phyloP scores from a whole-genome alignment of 176 grass and related monocot species.

The Oryza australiensis region DNA sequence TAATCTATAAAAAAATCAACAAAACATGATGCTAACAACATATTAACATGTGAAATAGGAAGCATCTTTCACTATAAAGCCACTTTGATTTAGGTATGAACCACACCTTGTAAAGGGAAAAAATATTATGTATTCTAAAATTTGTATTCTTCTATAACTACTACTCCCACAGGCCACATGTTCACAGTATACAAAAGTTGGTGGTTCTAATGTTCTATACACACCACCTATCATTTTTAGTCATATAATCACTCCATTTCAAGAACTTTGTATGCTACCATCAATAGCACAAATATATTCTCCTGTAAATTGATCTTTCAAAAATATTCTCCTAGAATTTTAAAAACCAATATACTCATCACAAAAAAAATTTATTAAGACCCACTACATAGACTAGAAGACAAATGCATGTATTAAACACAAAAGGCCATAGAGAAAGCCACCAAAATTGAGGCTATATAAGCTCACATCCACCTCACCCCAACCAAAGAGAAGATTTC shows the following conservation, averaged over 20 bases:
- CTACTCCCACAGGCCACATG: neutral
- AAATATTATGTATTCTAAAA: neutral
- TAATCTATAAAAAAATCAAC: neutral
- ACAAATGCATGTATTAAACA: neutral
- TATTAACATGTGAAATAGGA: neutral
- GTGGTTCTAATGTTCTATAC: neutral
- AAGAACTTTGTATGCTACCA: constrained; percentile 21
- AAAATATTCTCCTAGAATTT: neutral
- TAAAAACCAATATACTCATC: neutral
- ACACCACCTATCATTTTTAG: neutral
- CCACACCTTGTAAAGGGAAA: neutral
- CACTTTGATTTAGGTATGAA: neutral
- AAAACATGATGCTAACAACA: neutral
- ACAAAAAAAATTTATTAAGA: neutral
- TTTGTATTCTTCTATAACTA: neutral
- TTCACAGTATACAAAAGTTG: neutral
- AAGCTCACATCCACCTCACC: constrained; percentile 19
- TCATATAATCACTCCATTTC: neutral
- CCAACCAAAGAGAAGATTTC: constrained; percentile 15
- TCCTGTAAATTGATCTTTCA: neutral
- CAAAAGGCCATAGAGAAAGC: neutral
- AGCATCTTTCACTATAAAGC: neutral
- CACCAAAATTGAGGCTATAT: constrained; percentile 35
- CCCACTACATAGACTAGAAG: neutral
- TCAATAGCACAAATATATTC: neutral